phyloP scores from a whole-genome alignment of 495 filamentous ascomycete species.

The Penicillium argentinense region DNA sequence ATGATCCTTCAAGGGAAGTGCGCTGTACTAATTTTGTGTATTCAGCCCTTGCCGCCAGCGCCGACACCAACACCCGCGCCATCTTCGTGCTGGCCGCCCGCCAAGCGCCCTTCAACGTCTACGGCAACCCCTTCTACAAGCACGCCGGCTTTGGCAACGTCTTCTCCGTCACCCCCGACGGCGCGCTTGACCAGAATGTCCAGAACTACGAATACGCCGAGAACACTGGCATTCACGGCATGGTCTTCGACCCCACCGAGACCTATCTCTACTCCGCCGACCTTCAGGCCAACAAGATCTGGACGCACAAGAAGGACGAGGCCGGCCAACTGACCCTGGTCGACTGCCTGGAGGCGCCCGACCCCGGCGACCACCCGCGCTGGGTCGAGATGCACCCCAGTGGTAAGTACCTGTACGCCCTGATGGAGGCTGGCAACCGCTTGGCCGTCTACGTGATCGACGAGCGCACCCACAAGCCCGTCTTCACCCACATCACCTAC shows the following conservation, averaged over 20 bases:
- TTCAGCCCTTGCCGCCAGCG: slow-evolving; percentile 62
- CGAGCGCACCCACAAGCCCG: slow-evolving; percentile 69
- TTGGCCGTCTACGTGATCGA: slow-evolving; percentile 79
- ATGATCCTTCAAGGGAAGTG: no score
- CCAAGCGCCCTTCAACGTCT: slow-evolving; percentile 74
- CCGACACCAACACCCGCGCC: slow-evolving; percentile 75
- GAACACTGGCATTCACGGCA: slow-evolving; percentile 80
- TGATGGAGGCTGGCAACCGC: slow-evolving; percentile 84
- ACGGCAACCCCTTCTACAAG: slow-evolving; percentile 85
- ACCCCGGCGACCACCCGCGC: slow-evolving; percentile 70
- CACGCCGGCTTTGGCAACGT: slow-evolving; percentile 77
- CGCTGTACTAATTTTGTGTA: neutral
- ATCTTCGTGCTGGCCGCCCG: slow-evolving; percentile 81
- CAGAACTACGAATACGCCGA: slow-evolving; percentile 76
- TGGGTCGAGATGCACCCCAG: slow-evolving; percentile 80
- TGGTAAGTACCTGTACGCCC: slow-evolving; percentile 74
- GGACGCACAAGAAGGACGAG: slow-evolving; percentile 73
- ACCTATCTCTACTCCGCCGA: slow-evolving; percentile 86
- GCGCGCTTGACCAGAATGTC: slow-evolving; percentile 63
- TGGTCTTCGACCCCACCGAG: slow-evolving; percentile 84
- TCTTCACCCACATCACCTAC: slow-evolving; percentile 75
- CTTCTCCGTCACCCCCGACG: slow-evolving; percentile 64
- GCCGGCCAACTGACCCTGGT: slow-evolving; percentile 65
- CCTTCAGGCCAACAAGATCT: slow-evolving; percentile 80
- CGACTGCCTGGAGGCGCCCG: slow-evolving; percentile 68